phyloP scores from a whole-genome alignment of 257 asterid genomes.

The Solanum pennellii region DNA sequence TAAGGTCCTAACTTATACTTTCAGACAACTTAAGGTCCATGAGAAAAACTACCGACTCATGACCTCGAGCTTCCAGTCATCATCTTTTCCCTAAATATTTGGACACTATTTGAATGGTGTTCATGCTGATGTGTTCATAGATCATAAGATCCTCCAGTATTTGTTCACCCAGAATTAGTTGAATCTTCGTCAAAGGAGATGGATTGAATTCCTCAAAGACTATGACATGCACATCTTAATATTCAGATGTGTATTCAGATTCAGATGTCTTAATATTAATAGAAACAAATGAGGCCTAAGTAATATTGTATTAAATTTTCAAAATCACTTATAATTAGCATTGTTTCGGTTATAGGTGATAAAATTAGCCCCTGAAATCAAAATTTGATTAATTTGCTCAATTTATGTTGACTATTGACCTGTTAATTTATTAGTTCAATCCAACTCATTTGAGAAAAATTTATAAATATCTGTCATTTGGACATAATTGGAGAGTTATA shows the following conservation, averaged over 20 bases:
- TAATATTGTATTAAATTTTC: background rate
- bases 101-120: background rate
- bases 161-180: background rate
- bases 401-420: too few species aligned
- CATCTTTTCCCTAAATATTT: background rate
- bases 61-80: background rate
- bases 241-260: too few species aligned
- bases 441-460: too few species aligned
- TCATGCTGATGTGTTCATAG: background rate
- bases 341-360: background rate
- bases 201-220: background rate
- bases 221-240: background rate
- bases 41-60: background rate
- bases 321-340: background rate
- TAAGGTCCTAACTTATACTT: background rate
- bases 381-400: too few species aligned
- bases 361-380: too few species aligned
- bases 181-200: background rate
- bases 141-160: background rate
- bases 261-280: too few species aligned
- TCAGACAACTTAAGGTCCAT: background rate
- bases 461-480: too few species aligned
- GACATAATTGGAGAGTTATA: too few species aligned
- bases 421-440: too few species aligned
- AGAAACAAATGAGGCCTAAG: too few species aligned